A percentile compares a stretch with the other conserved stretches of the same genome.
Evolutionary conservation across 345 rosid species (phyloP).

Genomic region (Camelina laxa): DNA sequence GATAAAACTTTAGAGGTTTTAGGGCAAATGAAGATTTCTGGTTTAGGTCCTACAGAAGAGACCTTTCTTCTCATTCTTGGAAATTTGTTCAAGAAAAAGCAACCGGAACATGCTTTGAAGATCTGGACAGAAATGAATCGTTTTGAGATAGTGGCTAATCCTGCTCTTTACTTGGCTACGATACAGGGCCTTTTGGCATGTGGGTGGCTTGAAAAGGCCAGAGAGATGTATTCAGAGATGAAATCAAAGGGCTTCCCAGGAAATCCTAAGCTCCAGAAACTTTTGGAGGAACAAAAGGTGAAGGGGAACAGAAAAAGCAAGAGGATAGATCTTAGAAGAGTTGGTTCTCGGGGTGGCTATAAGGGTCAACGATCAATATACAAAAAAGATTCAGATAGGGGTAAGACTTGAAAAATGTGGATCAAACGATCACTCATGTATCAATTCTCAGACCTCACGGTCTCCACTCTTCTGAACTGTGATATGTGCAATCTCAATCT

Average conservation of each 20-base stretch:
- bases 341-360: slow-evolving; percentile 30
- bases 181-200: slow-evolving; percentile 65
- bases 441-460: slow-evolving; percentile 24
- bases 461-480: slow-evolving; percentile 17
- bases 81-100: slow-evolving; percentile 59
- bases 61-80: slow-evolving; percentile 65
- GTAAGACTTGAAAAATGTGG: slow-evolving; percentile 16
- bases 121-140: slow-evolving; percentile 75
- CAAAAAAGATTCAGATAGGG: slow-evolving; percentile 8
- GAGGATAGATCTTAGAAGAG: slow-evolving; percentile 27
- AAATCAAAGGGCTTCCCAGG: slow-evolving; percentile 62
- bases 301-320: slow-evolving; percentile 36
- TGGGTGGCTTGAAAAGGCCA: slow-evolving; percentile 63
- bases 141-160: slow-evolving; percentile 52
- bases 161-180: slow-evolving; percentile 53
- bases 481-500: slow-evolving; percentile 23
- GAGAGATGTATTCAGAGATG: slow-evolving; percentile 71
- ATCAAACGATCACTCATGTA: slow-evolving; percentile 19
- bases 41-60: slow-evolving; percentile 64
- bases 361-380: slow-evolving; percentile 11
- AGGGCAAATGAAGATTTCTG: slow-evolving; percentile 58
- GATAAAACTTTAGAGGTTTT: slow-evolving; percentile 64
- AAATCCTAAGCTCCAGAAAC: slow-evolving; percentile 75
- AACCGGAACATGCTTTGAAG: slow-evolving; percentile 70
- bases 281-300: slow-evolving; percentile 49